phyloP scores from a whole-genome alignment of 2,329 filamentous ascomycete genomes.

The Xylogone sp. region DNA sequence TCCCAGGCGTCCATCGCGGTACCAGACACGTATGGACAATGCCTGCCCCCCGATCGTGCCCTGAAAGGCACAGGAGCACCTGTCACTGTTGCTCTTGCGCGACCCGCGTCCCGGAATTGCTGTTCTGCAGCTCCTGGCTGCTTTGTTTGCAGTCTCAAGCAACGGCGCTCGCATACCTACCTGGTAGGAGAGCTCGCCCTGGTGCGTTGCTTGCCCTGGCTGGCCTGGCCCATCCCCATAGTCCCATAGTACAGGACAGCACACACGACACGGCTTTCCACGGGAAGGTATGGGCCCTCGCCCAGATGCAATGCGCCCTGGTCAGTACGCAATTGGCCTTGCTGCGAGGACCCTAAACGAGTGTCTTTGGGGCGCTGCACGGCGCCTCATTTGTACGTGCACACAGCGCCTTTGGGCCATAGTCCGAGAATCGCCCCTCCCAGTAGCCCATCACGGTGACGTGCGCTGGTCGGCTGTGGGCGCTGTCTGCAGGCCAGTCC shows the following conservation, averaged over 20 bases:
- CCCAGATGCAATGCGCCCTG: background rate
- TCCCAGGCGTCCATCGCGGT: too few relatives aligned
- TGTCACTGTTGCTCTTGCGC: too few relatives aligned
- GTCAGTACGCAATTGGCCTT: background rate
- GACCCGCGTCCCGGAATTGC: background rate
- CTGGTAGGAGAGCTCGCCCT: background rate
- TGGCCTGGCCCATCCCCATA: background rate
- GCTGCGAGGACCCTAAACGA: background rate
- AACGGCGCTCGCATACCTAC: background rate
- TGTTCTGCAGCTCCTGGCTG: background rate
- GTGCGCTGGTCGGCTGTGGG: background rate
- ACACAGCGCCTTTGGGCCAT: constrained; percentile 4
- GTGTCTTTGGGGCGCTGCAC: constrained; percentile 10
- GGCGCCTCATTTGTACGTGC: constrained; percentile 12
- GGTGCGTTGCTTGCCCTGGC: background rate
- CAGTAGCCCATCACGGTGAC: background rate
- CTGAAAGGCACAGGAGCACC: background rate
- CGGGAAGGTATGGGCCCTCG: background rate
- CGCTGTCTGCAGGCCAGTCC: constrained; percentile 2
- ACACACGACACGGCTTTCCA: background rate
- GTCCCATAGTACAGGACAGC: too few relatives aligned
- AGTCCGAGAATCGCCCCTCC: constrained; percentile 11
- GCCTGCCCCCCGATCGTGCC: background rate
- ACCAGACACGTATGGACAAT: background rate
- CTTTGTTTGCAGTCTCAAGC: background rate